Base-by-base conservation (phyloP, 2,329 filamentous ascomycete species). In the Corynespora cassiicola region DNA sequence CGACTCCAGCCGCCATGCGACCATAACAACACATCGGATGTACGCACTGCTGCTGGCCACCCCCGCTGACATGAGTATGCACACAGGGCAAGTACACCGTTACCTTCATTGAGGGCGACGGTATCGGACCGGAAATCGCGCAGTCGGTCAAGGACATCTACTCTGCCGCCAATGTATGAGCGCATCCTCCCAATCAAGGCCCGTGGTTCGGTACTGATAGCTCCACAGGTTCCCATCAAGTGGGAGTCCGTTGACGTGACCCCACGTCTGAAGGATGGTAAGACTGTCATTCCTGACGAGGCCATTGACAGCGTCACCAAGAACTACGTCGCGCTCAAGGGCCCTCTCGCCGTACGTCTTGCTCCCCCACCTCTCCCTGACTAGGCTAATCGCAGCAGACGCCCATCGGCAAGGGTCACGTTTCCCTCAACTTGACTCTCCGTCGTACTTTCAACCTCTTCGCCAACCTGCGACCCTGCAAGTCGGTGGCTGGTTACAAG, bases 401-500 rank as follows among this genome's bases (percentile, higher is more conserved):
- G 3, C 94, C 94, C 52, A 84, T 99, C 65, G 94, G 95, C 74
- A 99, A 97, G 81, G 94, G 94, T 66, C 94, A 99, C 77, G 92
- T 99, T 71, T 97, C 94, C 42, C 88, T 99, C 60, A 99, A 99
- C 82, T 80, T 99, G 55, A 99, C 94, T 45, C 90, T 99, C 65
- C 92, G 94, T 70, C 88, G 94, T 69, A 99, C 95, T 52, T 99
- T 99, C 80, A 99, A 99, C 81, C 90, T 99, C 65, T 99, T 99
- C 75, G 95, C 94, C 78, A 99, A 99, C 79, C 82, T 99, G 64
- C 91, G 95, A 66, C 94, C 95, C 50, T 99, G 95, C 85, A 88
- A 90, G 69, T 96, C 90, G 52, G 90, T 99, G 58, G 88, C 88
- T 54, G 94, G 94, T 65, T 99, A 87, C 87, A 96, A 97, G 85